Base-by-base conservation (phyloP, 2,329 filamentous ascomycete species). In the Neonectria ditissima region DNA sequence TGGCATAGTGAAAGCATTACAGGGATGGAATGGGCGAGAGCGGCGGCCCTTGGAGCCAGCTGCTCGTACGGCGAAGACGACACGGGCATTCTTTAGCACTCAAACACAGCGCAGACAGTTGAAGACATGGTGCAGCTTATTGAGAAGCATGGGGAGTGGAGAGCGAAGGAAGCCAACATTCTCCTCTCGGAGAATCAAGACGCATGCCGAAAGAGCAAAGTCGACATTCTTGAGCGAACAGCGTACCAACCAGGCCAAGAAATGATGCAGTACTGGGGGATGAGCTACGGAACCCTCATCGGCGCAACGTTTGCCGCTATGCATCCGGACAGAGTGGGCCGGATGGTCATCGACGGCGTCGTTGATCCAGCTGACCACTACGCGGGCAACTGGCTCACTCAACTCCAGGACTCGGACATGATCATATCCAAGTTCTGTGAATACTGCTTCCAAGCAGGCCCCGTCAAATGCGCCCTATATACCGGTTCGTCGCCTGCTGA, bases 91-190 rank as follows among this genome's bases (percentile, higher is more conserved):
- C 59, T 71, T 1, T 58, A 56, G 39, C 82, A 81, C 68, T 74
- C 82, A 48, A 80, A 79, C 16, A 85, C 83, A 0, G 80, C 82
- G 2, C 80, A 78, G 24, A 81, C 82, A 2, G 83, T 81, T 2
- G 74, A 79, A 41, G 83, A 86, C 63, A 84, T 86, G 81, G 71
- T 86, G 8, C 78, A 80, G 43, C 78, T 86, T 37, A 75, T 81
- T 11, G 83, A 86, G 63, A 75, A 69, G 32, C 77, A 82, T 44
- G 80, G 76, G 8, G 75, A 79, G 26, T 81, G 75, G 70, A 65
- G 75, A 24, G 71, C 70, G 11, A 51, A 59, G 11, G 67, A 75
- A 62, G 72, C 66, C 11, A 26, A 24, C 1, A 22, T 39, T 22
- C n/a, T 50, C 3, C 5, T 50, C 2, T 32, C 26, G 26, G 10